Percentiles rank a stretch among this genome's conserved stretches.
These are phyloP conservation scores for Fistulinella staudtii DNA, from an alignment of 1,284 basidiomycete genomes.

Conservation along the genomic window DNA sequence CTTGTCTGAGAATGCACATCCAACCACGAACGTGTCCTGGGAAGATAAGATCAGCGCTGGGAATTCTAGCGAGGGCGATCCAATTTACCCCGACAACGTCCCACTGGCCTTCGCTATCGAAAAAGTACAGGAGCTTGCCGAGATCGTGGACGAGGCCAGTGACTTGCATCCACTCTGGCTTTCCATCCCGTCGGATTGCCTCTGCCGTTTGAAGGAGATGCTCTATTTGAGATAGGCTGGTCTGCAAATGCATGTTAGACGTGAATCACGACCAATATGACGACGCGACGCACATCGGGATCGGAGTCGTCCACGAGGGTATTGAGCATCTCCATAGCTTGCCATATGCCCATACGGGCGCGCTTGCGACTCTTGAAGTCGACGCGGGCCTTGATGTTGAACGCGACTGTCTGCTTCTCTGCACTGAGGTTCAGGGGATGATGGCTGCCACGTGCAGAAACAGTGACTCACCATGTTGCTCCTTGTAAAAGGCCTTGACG, in stretches of 20 bases:
- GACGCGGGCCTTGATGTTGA: constrained; percentile 75
- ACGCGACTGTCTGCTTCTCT: constrained; percentile 87
- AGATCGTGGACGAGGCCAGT: constrained; percentile 87
- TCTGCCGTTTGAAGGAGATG: constrained; percentile 91
- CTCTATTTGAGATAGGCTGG: constrained; percentile 80
- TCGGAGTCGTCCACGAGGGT: constrained; percentile 88
- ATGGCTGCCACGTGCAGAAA: neutral
- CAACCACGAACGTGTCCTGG: constrained; percentile 85
- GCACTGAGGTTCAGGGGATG: constrained; percentile 9
- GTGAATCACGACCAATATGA: neutral
- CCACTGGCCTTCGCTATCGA: constrained; percentile 86
- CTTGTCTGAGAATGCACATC: constrained; percentile 80
- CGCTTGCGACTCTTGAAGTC: constrained; percentile 64
- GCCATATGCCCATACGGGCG: constrained; percentile 79
- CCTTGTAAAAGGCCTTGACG: constrained; percentile 84
- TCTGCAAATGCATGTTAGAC: constrained; percentile 42
- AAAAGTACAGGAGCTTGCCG: constrained; percentile 79
- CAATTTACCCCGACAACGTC: constrained; percentile 75
- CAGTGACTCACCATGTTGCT: constrained; percentile 67
- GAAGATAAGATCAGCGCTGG: constrained; percentile 13
- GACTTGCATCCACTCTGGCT: constrained; percentile 89
- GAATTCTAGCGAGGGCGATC: neutral
- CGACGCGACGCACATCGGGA: constrained; percentile 60
- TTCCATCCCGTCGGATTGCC: constrained; percentile 84
- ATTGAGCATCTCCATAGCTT: constrained; percentile 88